Evolutionary conservation across 1,284 basidiomycete genomes (phyloP).

Genomic region (Moesziomyces sp.): DNA sequence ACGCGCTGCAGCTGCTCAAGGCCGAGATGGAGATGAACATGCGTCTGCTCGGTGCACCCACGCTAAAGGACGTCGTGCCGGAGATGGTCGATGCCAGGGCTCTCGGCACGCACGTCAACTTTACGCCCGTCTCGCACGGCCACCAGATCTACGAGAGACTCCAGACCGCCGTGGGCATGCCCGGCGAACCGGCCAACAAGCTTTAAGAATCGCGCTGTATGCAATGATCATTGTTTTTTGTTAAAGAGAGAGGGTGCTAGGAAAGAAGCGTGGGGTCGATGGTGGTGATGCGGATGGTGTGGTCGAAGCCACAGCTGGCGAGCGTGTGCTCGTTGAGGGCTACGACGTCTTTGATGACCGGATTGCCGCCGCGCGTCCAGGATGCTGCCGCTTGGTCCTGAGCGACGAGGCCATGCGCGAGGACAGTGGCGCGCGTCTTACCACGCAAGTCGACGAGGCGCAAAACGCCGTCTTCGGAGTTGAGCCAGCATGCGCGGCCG

Average conservation of each 20-base stretch:
- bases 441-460: slow-evolving; percentile 53
- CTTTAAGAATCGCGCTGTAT: slow-evolving; percentile 10
- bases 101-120: slow-evolving; percentile 70
- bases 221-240: not conserved
- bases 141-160: slow-evolving; percentile 58
- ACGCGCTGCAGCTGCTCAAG: slow-evolving; percentile 76
- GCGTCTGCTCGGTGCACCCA: slow-evolving; percentile 79
- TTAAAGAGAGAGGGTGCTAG: not conserved
- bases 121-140: slow-evolving; percentile 44
- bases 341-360: slow-evolving; percentile 58
- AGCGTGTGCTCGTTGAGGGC: slow-evolving; percentile 39
- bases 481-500: slow-evolving; percentile 56
- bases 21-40: slow-evolving; percentile 85
- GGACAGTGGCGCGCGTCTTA: slow-evolving; percentile 41
- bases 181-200: slow-evolving; percentile 44
- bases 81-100: slow-evolving; percentile 78
- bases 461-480: slow-evolving; percentile 59
- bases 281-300: slow-evolving; percentile 43
- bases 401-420: slow-evolving; percentile 35
- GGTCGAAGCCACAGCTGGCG: slow-evolving; percentile 61
- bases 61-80: slow-evolving; percentile 78
- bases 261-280: not conserved
- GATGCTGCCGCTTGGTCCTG: slow-evolving; percentile 8
- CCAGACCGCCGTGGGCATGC: slow-evolving; percentile 55
- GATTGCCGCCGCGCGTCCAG: slow-evolving; percentile 62